Conservation (phyloP, 306 rosid genomes). For the Trifolium subterraneum region DNA sequence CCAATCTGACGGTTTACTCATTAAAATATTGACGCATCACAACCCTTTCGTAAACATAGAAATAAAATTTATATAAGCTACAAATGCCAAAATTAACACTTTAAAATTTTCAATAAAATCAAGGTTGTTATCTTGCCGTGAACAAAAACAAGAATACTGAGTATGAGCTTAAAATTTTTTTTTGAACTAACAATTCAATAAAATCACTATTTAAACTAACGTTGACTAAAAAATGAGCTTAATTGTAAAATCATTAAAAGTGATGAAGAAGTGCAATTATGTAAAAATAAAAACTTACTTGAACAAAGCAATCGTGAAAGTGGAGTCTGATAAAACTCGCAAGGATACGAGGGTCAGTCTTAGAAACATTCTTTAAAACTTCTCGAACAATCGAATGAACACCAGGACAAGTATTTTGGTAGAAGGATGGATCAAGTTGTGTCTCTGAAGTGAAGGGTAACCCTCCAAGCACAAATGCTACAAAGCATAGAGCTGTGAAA, state of each 20-base stretch:
- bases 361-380: background rate
- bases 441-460: background rate
- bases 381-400: background rate
- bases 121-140: too few relatives aligned
- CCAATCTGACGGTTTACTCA: too few relatives aligned
- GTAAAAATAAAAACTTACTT: background rate
- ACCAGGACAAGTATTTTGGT: background rate
- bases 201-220: too few relatives aligned
- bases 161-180: too few relatives aligned
- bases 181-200: too few relatives aligned
- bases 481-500: background rate
- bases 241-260: too few relatives aligned
- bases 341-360: slow-evolving; percentile 5
- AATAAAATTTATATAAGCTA: background rate
- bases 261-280: rapidly evolving
- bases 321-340: slow-evolving; percentile 47
- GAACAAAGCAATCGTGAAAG: slow-evolving; percentile 51
- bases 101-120: too few relatives aligned
- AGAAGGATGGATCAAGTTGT: background rate
- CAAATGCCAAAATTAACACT: too few relatives aligned
- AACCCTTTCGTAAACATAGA: slow-evolving; percentile 45
- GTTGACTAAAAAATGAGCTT: too few relatives aligned
- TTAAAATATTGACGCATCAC: slow-evolving; percentile 63
- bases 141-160: too few relatives aligned
- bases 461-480: background rate